Evolutionary conservation across 2,329 filamentous ascomycete species (phyloP).

Genomic region (Neonectria hederae): DNA sequence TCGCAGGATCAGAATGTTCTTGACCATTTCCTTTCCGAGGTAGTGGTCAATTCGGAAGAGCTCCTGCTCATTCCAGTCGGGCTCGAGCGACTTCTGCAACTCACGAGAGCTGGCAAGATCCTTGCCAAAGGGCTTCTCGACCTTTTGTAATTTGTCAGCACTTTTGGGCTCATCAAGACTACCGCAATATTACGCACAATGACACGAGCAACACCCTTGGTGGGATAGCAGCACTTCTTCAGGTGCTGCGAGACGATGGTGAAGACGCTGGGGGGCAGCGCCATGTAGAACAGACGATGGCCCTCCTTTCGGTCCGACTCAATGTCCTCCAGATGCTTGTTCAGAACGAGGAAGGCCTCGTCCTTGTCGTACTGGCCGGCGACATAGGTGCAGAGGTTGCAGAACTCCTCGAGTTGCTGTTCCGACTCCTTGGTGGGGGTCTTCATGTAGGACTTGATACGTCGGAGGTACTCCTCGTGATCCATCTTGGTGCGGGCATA

Average conservation of each 20-base stretch:
- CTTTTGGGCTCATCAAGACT: background rate
- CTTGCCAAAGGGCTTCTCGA: slow-evolving; percentile 99
- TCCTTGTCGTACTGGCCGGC: slow-evolving; percentile 99
- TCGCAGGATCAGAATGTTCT: slow-evolving; percentile 97
- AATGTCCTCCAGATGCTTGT: slow-evolving; percentile 84
- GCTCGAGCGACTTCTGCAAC: slow-evolving; percentile 92
- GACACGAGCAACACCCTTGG: slow-evolving; percentile 88
- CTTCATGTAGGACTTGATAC: slow-evolving; percentile 98
- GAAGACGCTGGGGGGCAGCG: slow-evolving; percentile 95
- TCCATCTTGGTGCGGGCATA: slow-evolving; percentile 99
- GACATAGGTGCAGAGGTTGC: slow-evolving; percentile 87
- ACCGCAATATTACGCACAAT: slow-evolving; percentile 71
- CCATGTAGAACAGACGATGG: slow-evolving; percentile 99
- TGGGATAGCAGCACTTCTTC: slow-evolving; percentile 96
- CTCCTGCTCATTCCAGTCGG: slow-evolving; percentile 99
- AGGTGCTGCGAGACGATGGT: slow-evolving; percentile 96
- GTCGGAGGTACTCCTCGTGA: slow-evolving; percentile 90
- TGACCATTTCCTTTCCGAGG: slow-evolving; percentile 99
- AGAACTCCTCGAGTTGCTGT: slow-evolving; percentile 92
- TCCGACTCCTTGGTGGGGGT: slow-evolving; percentile 97
- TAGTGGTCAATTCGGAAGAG: slow-evolving; percentile 99
- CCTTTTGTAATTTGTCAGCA: slow-evolving; percentile 60
- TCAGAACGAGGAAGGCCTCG: slow-evolving; percentile 87
- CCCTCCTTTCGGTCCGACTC: slow-evolving; percentile 85
- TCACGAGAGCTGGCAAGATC: slow-evolving; percentile 93